phyloP scores from a whole-genome alignment of 805 yeast species.

The Lipomyces yamanashiensis region DNA sequence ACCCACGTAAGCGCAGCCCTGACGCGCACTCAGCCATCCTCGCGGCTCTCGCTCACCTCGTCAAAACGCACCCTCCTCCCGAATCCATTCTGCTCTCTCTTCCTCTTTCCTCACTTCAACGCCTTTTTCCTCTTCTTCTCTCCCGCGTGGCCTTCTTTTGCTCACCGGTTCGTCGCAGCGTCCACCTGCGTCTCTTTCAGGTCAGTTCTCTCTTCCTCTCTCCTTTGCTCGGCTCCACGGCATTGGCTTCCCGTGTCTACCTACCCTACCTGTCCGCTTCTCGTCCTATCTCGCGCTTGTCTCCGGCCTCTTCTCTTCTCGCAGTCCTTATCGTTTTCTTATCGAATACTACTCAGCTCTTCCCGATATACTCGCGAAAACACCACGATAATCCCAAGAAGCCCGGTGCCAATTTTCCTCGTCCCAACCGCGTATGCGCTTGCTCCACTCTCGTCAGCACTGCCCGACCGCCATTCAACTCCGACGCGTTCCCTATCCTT shows the following conservation, averaged over 20 bases:
- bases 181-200: neutral
- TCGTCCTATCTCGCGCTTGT: neutral
- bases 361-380: too few species aligned
- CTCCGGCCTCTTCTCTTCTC: neutral
- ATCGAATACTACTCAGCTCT: too few species aligned
- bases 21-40: too few species aligned
- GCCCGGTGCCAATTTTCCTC: too few species aligned
- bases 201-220: neutral
- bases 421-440: too few species aligned
- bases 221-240: neutral
- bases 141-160: conserved; percentile 4
- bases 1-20: too few species aligned
- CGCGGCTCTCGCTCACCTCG: neutral
- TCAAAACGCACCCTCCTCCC: neutral
- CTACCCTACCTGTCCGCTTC: neutral
- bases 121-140: neutral
- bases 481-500: too few species aligned
- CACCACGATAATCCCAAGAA: too few species aligned
- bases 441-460: too few species aligned
- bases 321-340: neutral
- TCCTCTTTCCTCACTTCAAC: conserved; percentile 3
- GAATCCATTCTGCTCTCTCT: neutral
- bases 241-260: neutral
- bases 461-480: too few species aligned
- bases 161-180: neutral